Evolutionary conservation across 305 asterid species (phyloP).

Genomic region (Solanum aculeatissimum): DNA sequence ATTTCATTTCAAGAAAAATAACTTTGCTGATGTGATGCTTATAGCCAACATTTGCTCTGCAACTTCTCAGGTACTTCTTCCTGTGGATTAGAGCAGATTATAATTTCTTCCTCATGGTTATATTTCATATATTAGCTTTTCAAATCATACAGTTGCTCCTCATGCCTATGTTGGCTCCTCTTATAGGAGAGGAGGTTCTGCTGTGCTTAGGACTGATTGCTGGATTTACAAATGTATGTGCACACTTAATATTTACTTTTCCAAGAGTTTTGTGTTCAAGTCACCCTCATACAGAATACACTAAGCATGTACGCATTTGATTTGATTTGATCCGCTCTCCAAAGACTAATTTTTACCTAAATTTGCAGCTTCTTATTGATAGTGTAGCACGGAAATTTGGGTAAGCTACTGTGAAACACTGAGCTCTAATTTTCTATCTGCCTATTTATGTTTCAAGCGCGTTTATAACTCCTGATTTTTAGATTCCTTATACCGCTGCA

Average conservation of each 20-base stretch:
- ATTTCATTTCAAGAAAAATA: slow-evolving; percentile 4
- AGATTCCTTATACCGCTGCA: slow-evolving; percentile 3
- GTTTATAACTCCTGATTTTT: neutral
- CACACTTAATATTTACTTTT: neutral
- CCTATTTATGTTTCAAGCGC: neutral
- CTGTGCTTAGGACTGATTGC: neutral
- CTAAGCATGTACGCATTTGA: neutral
- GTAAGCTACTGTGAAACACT: neutral
- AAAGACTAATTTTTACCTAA: neutral
- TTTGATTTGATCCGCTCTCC: neutral
- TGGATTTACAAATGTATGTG: slow-evolving; percentile 1
- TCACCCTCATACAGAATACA: neutral
- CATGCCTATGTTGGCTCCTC: slow-evolving; percentile 1
- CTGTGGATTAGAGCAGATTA: neutral
- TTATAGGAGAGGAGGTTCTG: slow-evolving; percentile 2
- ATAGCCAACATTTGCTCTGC: slow-evolving; percentile 1
- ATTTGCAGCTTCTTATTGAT: slow-evolving; percentile 4
- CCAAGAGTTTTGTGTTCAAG: neutral
- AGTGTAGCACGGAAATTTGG: neutral
- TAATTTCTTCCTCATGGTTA: neutral
- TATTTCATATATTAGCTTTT: neutral
- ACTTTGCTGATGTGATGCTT: slow-evolving; percentile 10
- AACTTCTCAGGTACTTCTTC: neutral
- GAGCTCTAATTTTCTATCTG: neutral
- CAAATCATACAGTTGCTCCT: neutral